Percentiles rank a stretch among this genome's conserved stretches.
These are phyloP conservation scores for Lactifluus hygrophoroides DNA, from an alignment of 768 basidiomycete genomes.

Conservation along the genomic window DNA sequence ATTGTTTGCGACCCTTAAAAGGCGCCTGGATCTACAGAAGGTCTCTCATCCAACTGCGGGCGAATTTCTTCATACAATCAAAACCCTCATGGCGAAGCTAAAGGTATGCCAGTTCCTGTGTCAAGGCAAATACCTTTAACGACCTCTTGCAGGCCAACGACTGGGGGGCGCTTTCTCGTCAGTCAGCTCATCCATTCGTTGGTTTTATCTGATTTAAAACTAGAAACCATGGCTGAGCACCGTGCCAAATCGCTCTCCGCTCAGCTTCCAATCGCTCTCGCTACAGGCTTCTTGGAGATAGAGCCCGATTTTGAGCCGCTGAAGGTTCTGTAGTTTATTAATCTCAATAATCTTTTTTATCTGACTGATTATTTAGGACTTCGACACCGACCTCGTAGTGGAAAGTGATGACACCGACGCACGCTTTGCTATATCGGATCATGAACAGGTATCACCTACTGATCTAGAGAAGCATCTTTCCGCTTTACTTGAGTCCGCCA, in stretches of 20 bases:
- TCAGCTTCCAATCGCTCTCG: constrained; percentile 39
- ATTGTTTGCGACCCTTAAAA: constrained; percentile 40
- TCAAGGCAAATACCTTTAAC: not conserved
- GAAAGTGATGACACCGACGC: constrained; percentile 31
- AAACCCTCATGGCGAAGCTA: constrained; percentile 12
- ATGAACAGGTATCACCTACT: constrained; percentile 14
- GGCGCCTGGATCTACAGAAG: constrained; percentile 38
- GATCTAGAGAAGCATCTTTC: constrained; percentile 25
- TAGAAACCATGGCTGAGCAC: constrained; percentile 44
- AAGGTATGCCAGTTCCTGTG: not conserved
- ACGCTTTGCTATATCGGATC: constrained; percentile 28
- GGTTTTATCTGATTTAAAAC: not conserved
- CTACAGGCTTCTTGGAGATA: constrained; percentile 38
- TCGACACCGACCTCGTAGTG: constrained; percentile 42
- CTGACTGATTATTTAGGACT: constrained; percentile 31
- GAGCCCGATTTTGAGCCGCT: constrained; percentile 40
- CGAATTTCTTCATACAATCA: constrained; percentile 31
- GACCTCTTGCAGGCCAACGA: constrained; percentile 41
- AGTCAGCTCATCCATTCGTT: constrained; percentile 20
- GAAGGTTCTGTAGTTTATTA: constrained; percentile 31
- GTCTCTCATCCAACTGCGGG: constrained; percentile 43
- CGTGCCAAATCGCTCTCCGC: constrained; percentile 31
- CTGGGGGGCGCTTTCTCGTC: constrained; percentile 58
- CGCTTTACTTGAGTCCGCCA: constrained; percentile 26
- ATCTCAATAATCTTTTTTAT: too few species aligned